Evolutionary conservation across 768 basidiomycete genomes (phyloP), one percentile per base, ranked within the genome.

Genomic region (Hericium coralloides): DNA sequence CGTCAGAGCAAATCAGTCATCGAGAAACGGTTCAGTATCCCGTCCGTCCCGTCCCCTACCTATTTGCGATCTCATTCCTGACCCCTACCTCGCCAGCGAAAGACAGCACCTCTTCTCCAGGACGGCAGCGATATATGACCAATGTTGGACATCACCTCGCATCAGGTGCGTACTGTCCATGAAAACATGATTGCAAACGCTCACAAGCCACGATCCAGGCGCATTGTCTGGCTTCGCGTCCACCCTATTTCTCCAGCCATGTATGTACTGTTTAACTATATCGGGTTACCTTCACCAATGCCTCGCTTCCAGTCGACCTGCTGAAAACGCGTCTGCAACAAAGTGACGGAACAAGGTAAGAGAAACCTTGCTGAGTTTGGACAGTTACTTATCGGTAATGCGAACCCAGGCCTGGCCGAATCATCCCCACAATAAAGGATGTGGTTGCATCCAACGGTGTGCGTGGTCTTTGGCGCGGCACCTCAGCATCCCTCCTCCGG

Each of bases 321-420:
- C 70, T 97, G 62, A 97, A 97, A 72, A 95, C 94, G n/a, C 80
- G 93, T 49, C 66, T 94, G 62, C 93, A 95, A 68, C 92, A 94
- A 70, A 83, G 83, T 54, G 86, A 89, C 69, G 78, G 78, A 6
- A 64, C 69, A 64, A 39, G 15, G 49, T 41, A 41, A n/a, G 49
- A 26, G 37, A 23, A 31, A 36, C n/a, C 20, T 49, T 38, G 51
- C 25, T 49, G 57, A 49, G 56, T 23, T 38, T 58, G 41, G 56
- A 52, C 36, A 2, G 10, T 39, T 55, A 37, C 15, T 41, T 23
- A 18, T 14, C 23, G 49, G 60, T 23, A 58, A 38, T 49, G 12
- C n/a, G 15, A 31, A 7, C 31, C 31, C 7, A 45, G 43, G 20
- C 20, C 43, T 5, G 43, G 43, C n/a, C 43, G 43, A 4, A n/a